Base-by-base conservation (phyloP, 768 basidiomycete genomes). In the Tulasnella sp. region DNA sequence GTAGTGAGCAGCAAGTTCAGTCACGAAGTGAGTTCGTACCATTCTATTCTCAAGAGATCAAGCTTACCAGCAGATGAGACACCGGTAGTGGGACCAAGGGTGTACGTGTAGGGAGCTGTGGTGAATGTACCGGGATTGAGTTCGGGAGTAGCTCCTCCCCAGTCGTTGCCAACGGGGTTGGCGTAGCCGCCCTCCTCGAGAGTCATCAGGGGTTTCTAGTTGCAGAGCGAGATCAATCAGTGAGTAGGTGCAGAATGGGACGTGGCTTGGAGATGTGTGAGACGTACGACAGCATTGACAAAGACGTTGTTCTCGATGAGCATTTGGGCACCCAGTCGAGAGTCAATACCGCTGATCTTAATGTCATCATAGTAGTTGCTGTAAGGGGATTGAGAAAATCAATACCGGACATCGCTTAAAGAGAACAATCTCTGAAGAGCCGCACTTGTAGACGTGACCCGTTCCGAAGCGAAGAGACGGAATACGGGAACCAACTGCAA, bases 381-480 rank as follows among this genome's bases (percentile, higher is more conserved):
- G 38, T 16, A 19, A 19, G 46, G 16, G 16, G 46, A 56, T 27
- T 74, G 10, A 18, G 31, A 4, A 5, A 10, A 14, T 21, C 38
- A 31, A 46, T 8, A 3, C 31, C n/a, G 21, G 24, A 24, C 39
- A 27, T n/a, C 24, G 46, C 42, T n/a, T 10, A 36, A 31, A 9
- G 19, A 38, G 7, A 10, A n/a, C n/a, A n/a, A n/a, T n/a, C 12
- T 10, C 34, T 78, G 74, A 14, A 27, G 52, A 12, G 24, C 76
- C 77, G 31, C 36, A 78, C 77, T 44, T 77, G 76, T 46, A 71
- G 68, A 71, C 68, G 68, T 71, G 68, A 38, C 74, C 74, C 27
- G 74, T 75, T 5, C 80, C 80, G 72, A 81, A 81, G 52, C 80
- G 80, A 83, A 93, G 93, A 83, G 88, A 93, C 1, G 86, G 75